These are phyloP conservation scores for Salvia hispanica DNA, from an alignment of 257 asterid genomes.

Conservation along the genomic window DNA sequence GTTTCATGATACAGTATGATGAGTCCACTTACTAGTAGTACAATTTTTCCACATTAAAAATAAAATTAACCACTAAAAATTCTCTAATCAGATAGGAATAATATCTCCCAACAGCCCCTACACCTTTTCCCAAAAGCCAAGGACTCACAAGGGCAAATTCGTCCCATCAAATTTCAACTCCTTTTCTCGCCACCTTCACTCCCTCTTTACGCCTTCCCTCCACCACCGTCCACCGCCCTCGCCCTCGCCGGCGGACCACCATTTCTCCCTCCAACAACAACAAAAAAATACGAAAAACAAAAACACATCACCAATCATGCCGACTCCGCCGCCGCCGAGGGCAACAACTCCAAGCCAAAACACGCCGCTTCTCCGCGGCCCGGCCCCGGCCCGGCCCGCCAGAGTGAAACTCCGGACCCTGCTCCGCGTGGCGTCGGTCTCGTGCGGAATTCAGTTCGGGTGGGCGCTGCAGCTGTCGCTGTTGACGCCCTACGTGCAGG, in stretches of 20 bases:
- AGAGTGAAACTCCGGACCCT: slow-evolving; percentile 55
- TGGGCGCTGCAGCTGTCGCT: slow-evolving; percentile 87
- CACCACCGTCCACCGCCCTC: slow-evolving; percentile 15
- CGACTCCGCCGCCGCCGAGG: slow-evolving; percentile 29
- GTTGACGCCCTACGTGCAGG: slow-evolving; percentile 81
- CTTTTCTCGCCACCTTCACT: slow-evolving; percentile 21
- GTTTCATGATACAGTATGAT: too few species aligned
- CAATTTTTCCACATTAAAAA: too few species aligned
- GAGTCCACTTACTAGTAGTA: too few species aligned
- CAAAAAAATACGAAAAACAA: not conserved
- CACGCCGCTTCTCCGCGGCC: slow-evolving; percentile 25
- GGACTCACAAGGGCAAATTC: slow-evolving; percentile 17
- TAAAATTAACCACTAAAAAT: too few species aligned
- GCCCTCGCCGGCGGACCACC: not conserved
- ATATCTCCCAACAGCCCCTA: too few species aligned
- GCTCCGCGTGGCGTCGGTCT: slow-evolving; percentile 76
- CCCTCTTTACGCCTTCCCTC: slow-evolving; percentile 9
- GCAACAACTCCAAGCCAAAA: not conserved
- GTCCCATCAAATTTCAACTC: slow-evolving; percentile 19
- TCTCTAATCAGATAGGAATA: too few species aligned
- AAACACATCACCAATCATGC: slow-evolving; percentile 10
- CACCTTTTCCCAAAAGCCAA: too few species aligned
- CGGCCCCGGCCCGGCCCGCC: slow-evolving; percentile 14
- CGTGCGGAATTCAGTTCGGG: slow-evolving; percentile 94
- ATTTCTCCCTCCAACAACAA: too few species aligned